Evolutionary conservation across 352 stramenopile genomes (phyloP), one percentile per base, ranked within the genome.

Genomic region (Blastocystis sp.): DNA sequence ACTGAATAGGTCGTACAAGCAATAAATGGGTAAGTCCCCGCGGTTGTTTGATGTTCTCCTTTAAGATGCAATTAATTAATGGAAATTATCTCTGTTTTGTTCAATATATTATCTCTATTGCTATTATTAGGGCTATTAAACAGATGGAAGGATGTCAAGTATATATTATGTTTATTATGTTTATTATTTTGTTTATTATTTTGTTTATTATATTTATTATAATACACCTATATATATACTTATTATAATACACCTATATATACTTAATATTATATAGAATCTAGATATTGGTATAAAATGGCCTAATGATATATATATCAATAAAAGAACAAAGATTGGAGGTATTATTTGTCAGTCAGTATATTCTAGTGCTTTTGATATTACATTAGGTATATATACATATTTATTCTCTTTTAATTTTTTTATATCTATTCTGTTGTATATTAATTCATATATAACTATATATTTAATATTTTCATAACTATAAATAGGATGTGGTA

Each of bases 261-360:
- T n/a, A n/a, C n/a, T n/a, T n/a, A n/a, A n/a, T n/a, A n/a, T n/a
- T n/a, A 21, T 23, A 1, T 13, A 47, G 30, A 19, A 23, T 18
- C 41, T 66, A 16, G 41, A 64, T 42, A 21, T 68, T 16, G 64
- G 49, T 25, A 69, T 69, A 43, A 69, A 69, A 39, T 69, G 65
- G 65, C 65, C 65, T 9, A 69, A 69, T 36, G 65, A 69, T 16
- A 58, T 69, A n/a, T 69, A 69, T 25, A 33, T 58, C 5, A 56
- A 67, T 32, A 37, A 28, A 10, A n/a, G 23, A 18, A n/a, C 23
- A 4, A 69, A 69, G 41, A 70, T 69, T 13, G 59, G 65, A 21
- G 65, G 65, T 3, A 69, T 69, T 21, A 16, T 69, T 6, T 67
- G 65, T 37, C 45, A 69, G 41, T 69, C 65, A 2, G 59, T 70